Conservation (phyloP, 768 basidiomycete genomes). For the Leccinum fibrillosum region DNA sequence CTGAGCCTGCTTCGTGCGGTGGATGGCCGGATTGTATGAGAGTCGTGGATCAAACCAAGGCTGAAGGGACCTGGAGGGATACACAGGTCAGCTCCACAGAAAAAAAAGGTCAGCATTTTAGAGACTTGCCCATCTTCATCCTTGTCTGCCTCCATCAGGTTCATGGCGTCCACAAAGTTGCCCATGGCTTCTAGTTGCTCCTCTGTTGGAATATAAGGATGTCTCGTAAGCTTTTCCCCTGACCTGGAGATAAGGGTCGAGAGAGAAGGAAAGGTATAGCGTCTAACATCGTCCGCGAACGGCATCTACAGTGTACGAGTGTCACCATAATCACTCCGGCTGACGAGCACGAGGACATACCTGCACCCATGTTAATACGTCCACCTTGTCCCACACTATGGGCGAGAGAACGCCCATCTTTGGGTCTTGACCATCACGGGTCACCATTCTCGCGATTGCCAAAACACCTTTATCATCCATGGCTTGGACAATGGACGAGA, state of each 20-base stretch:
- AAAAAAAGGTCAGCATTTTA: neutral
- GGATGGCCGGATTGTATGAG: slow-evolving; percentile 87
- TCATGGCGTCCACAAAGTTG: slow-evolving; percentile 83
- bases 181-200: slow-evolving; percentile 83
- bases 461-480: slow-evolving; percentile 63
- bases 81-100: slow-evolving; percentile 1
- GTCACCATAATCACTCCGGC: neutral
- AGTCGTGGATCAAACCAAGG: slow-evolving; percentile 77
- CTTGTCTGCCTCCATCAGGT: slow-evolving; percentile 72
- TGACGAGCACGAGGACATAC: slow-evolving; percentile 39
- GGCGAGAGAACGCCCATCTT: slow-evolving; percentile 83
- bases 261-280: slow-evolving; percentile 82
- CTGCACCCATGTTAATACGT: slow-evolving; percentile 82
- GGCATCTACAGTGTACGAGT: slow-evolving; percentile 64
- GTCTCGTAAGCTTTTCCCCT: slow-evolving; percentile 68
- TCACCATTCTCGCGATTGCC: slow-evolving; percentile 84
- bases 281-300: slow-evolving; percentile 91
- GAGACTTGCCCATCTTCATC: slow-evolving; percentile 67
- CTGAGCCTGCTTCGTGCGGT: slow-evolving; percentile 89
- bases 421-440: slow-evolving; percentile 67
- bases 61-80: slow-evolving; percentile 44
- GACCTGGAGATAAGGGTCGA: slow-evolving; percentile 69
- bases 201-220: slow-evolving; percentile 80
- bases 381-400: slow-evolving; percentile 57
- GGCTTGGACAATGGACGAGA: slow-evolving; percentile 84